A percentile compares a stretch with the other conserved stretches of the same genome.
Evolutionary conservation across 139 green algal species (phyloP).

Genomic region (Chlorella sp.): DNA sequence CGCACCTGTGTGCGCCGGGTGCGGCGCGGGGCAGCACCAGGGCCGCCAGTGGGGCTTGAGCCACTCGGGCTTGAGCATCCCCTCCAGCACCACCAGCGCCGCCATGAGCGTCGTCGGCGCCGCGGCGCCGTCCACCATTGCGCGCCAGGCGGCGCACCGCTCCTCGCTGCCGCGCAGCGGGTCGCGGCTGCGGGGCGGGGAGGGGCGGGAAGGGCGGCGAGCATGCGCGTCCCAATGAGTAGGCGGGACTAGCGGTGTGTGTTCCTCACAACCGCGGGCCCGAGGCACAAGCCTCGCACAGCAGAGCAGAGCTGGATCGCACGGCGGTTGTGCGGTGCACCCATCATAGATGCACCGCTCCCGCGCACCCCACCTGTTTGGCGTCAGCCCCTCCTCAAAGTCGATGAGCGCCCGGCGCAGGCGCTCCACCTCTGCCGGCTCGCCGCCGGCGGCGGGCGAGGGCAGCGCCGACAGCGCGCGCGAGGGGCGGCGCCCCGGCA

Average conservation of each 20-base stretch:
- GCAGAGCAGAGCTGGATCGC: no score
- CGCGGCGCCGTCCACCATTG: not conserved
- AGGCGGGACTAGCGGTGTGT: no score
- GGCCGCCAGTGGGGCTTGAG: constrained; percentile 62
- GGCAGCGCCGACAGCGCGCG: no score
- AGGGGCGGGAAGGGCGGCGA: no score
- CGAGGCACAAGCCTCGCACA: no score
- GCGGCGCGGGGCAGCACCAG: constrained; percentile 58
- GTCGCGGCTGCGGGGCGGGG: constrained; percentile 1
- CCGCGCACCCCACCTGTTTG: no score
- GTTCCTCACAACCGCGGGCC: no score
- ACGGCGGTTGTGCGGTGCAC: no score
- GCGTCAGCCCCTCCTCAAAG: constrained; percentile 27
- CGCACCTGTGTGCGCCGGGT: constrained; percentile 38
- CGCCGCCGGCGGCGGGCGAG: not conserved
- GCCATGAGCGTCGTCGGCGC: constrained; percentile 40
- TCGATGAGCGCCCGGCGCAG: constrained; percentile 15
- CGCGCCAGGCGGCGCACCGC: constrained; percentile 10
- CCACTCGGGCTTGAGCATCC: constrained; percentile 48
- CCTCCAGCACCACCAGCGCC: constrained; percentile 53
- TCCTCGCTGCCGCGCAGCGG: constrained; percentile 9
- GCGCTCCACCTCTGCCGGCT: not conserved
- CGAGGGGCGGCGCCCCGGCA: no score
- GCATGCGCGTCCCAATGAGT: no score
- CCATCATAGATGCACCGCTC: no score